Evolutionary conservation across 306 rosid genomes (phyloP).

Genomic region (Cucurbita maxima): DNA sequence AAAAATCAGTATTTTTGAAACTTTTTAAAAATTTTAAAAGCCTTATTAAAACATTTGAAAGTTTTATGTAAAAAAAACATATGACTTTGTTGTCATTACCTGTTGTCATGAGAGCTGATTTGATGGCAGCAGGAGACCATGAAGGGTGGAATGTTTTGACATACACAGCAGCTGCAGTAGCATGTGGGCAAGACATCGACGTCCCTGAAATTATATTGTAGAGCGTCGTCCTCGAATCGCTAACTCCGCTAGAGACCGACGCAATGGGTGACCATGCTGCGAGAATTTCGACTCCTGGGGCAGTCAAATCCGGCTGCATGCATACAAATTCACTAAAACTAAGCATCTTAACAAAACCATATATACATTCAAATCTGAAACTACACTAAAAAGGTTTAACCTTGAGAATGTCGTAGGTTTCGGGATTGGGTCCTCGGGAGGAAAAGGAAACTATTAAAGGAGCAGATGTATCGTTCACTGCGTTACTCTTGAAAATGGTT

Average conservation of each 20-base stretch:
- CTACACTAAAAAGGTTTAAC: background rate
- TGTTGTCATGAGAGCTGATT: slow-evolving; percentile 26
- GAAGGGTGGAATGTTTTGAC: slow-evolving; percentile 19
- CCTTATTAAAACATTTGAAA: too few species aligned
- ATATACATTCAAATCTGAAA: too few species aligned
- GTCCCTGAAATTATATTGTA: slow-evolving; percentile 25
- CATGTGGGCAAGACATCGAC: slow-evolving; percentile 27
- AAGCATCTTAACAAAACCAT: background rate
- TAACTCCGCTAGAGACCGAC: background rate
- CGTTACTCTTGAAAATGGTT: background rate
- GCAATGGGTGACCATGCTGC: background rate
- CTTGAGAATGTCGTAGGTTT: slow-evolving; percentile 27
- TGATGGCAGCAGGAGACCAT: slow-evolving; percentile 29
- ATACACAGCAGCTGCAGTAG: slow-evolving; percentile 13
- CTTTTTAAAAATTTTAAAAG: too few species aligned
- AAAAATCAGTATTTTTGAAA: too few species aligned
- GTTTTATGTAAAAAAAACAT: too few species aligned
- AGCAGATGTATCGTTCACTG: slow-evolving; percentile 6
- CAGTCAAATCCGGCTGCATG: background rate
- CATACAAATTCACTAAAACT: background rate
- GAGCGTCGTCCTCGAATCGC: slow-evolving; percentile 3
- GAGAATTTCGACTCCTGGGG: too few species aligned
- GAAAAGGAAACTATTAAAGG: slow-evolving; percentile 24
- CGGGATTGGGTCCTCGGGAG: slow-evolving; percentile 40
- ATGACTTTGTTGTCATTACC: background rate